Conservation (phyloP, 495 filamentous ascomycete species). For the Podospora sp. region DNA sequence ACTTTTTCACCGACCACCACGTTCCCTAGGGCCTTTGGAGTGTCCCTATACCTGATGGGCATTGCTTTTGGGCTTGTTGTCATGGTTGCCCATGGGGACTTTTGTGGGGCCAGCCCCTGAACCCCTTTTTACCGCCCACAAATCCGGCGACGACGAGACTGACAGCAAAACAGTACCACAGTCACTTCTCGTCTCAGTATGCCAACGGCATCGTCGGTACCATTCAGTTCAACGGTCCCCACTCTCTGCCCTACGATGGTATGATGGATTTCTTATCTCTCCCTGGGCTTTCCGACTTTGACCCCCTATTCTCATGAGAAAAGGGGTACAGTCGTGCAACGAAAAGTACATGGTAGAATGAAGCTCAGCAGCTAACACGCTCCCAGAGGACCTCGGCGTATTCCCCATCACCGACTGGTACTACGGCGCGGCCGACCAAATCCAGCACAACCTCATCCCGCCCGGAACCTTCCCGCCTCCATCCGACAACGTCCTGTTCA, state of each 20-base stretch:
- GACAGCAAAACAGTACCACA: slow-evolving; percentile 41
- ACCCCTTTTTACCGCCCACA: slow-evolving; percentile 14
- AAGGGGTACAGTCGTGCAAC: too few species aligned
- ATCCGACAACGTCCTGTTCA: slow-evolving; percentile 26
- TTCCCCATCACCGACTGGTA: slow-evolving; percentile 51
- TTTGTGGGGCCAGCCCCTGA: slow-evolving; percentile 37
- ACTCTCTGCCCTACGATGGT: slow-evolving; percentile 59
- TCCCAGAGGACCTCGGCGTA: slow-evolving; percentile 59
- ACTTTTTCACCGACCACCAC: too few species aligned
- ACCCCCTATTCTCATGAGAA: too few species aligned
- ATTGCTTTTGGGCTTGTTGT: too few species aligned
- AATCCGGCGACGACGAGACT: too few species aligned
- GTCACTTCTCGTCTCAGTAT: slow-evolving; percentile 60
- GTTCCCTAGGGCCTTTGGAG: too few species aligned
- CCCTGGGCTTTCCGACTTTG: too few species aligned
- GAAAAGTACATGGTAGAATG: too few species aligned
- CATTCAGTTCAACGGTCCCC: slow-evolving; percentile 61
- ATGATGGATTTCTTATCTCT: too few species aligned
- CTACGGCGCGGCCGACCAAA: slow-evolving; percentile 39
- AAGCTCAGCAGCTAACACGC: too few species aligned
- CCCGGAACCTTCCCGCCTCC: slow-evolving; percentile 17
- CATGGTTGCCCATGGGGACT: too few species aligned
- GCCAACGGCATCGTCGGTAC: slow-evolving; percentile 55
- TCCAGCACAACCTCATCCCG: not conserved
- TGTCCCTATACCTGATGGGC: too few species aligned